A percentile compares a stretch with the other conserved stretches of the same genome.
Conservation (phyloP, 345 rosid genomes). For the Orychophragmus violaceus region DNA sequence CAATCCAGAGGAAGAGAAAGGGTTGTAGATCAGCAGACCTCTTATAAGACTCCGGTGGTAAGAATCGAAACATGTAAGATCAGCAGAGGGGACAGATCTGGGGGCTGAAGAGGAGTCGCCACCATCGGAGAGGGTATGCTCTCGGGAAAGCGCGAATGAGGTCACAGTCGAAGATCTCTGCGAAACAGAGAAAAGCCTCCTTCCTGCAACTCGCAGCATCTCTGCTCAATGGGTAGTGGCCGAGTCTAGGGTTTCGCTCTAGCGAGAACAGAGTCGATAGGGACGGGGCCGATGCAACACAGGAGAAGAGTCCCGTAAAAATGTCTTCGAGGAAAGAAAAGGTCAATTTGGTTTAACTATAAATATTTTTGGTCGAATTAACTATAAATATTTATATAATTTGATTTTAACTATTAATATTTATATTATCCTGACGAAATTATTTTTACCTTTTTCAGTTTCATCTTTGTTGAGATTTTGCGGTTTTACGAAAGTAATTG, state of each 20-base stretch:
- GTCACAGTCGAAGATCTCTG: conserved; percentile 42
- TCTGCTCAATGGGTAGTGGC: not conserved
- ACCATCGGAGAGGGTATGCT: conserved; percentile 22
- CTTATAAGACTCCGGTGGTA: conserved; percentile 37
- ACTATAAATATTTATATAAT: too few relatives aligned
- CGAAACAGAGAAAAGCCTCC: conserved; percentile 52
- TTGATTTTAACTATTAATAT: not conserved
- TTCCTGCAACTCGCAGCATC: conserved; percentile 78
- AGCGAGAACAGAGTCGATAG: not conserved
- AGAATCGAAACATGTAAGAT: conserved; percentile 34
- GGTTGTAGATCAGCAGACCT: conserved; percentile 36
- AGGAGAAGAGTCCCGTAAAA: not conserved
- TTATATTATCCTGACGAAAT: not conserved
- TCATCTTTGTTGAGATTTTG: not conserved
- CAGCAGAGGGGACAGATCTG: conserved; percentile 23
- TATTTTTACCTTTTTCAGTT: not conserved
- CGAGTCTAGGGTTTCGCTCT: conserved; percentile 28
- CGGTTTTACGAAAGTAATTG: not conserved
- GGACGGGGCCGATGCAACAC: not conserved
- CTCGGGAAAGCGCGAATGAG: conserved; percentile 33
- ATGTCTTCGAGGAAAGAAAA: conserved; percentile 4
- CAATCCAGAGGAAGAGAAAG: not conserved
- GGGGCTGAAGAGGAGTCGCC: conserved; percentile 16
- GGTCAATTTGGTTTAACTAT: conserved; percentile 3
- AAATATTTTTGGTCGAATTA: too few relatives aligned